phyloP scores from a whole-genome alignment of 2,329 filamentous ascomycete species.

The Penicillium hordei region DNA sequence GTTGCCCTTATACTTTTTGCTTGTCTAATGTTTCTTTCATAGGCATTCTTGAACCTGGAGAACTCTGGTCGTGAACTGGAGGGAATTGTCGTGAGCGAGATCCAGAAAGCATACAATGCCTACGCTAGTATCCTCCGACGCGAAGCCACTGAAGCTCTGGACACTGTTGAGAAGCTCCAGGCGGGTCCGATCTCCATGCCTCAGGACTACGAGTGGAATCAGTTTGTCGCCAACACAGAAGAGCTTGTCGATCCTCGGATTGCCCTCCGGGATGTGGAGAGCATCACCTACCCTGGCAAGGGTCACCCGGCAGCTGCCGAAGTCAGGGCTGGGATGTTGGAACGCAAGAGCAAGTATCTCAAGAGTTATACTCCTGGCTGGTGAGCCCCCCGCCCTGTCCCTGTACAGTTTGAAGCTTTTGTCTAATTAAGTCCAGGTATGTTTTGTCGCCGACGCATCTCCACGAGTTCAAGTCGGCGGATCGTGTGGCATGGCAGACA shows the following conservation, averaged over 20 bases:
- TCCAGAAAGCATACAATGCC: constrained; percentile 96
- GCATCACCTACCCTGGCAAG: constrained; percentile 88
- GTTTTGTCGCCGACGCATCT: constrained; percentile 94
- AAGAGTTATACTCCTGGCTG: constrained; percentile 97
- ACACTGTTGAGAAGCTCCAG: constrained; percentile 75
- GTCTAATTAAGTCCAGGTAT: constrained; percentile 61
- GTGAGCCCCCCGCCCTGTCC: constrained; percentile 52
- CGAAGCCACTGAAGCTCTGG: constrained; percentile 79
- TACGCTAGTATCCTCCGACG: constrained; percentile 88
- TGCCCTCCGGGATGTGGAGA: constrained; percentile 72
- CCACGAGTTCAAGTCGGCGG: constrained; percentile 98
- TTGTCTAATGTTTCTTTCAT: constrained; percentile 21
- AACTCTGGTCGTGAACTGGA: constrained; percentile 92
- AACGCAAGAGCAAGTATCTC: constrained; percentile 97
- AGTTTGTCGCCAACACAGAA: constrained; percentile 76
- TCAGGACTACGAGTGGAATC: constrained; percentile 86
- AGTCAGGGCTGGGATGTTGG: constrained; percentile 84
- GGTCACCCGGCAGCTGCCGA: constrained; percentile 80
- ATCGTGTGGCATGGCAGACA: constrained; percentile 75
- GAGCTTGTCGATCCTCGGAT: constrained; percentile 84
- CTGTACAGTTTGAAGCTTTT: not conserved
- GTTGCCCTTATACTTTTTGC: not conserved
- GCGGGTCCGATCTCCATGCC: constrained; percentile 87
- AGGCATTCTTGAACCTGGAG: constrained; percentile 94
- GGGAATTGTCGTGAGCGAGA: constrained; percentile 93